phyloP scores from a whole-genome alignment of 1,284 basidiomycete genomes.

The Boletus sp. region DNA sequence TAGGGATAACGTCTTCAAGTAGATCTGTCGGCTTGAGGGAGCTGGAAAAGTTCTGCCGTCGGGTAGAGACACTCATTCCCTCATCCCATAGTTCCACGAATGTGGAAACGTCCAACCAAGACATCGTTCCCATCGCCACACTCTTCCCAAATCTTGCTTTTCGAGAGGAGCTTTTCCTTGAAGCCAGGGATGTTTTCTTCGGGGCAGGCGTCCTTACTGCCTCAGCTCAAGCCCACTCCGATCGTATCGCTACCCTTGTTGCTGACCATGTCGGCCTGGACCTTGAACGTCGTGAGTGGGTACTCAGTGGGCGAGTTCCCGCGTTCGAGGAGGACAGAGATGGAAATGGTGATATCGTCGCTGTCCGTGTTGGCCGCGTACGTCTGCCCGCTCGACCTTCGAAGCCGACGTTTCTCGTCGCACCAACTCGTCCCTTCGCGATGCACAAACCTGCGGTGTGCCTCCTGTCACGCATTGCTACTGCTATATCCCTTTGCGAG shows the following conservation, averaged over 20 bases:
- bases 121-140: constrained; percentile 28
- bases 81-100: constrained; percentile 44
- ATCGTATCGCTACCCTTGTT: constrained; percentile 49
- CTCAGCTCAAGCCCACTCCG: constrained; percentile 49
- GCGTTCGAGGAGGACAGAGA: constrained; percentile 68
- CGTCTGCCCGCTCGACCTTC: constrained; percentile 45
- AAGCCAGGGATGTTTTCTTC: constrained; percentile 91
- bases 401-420: constrained; percentile 36
- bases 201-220: constrained; percentile 60
- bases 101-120: constrained; percentile 31
- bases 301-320: constrained; percentile 58
- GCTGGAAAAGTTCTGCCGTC: constrained; percentile 82
- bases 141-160: constrained; percentile 70
- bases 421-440: constrained; percentile 68
- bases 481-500: constrained; percentile 71
- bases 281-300: constrained; percentile 52
- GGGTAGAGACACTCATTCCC: constrained; percentile 66
- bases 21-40: constrained; percentile 78
- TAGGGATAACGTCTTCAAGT: constrained; percentile 50
- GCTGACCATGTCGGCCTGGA: constrained; percentile 68
- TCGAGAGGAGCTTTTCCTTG: constrained; percentile 88
- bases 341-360: constrained; percentile 52
- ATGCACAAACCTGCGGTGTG: constrained; percentile 84
- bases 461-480: constrained; percentile 80
- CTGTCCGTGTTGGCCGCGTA: constrained; percentile 57